Evolutionary conservation across 1,139 yeast genomes (phyloP), one percentile per base, ranked within the genome.

Genomic region (Taiozyma sp.): DNA sequence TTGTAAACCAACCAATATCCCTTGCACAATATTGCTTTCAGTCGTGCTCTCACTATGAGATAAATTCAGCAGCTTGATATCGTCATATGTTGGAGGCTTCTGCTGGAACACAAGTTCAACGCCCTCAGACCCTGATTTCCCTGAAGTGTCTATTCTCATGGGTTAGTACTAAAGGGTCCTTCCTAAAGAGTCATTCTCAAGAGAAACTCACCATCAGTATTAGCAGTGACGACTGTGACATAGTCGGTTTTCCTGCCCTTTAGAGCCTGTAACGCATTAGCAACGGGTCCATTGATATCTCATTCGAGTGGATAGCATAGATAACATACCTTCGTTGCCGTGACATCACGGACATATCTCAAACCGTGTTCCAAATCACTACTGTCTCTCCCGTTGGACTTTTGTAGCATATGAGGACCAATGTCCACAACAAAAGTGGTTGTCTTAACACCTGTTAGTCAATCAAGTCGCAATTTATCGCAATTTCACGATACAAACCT

Each of bases 181-280:
- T 10, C n/a, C 13, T 39, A 27, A 28, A 32, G 27, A 14, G 19
- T 30, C 52, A 42, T 32, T 39, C 42, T 24, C 40, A 12, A 29
- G 10, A 4, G 27, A 24, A 28, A 47, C 47, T 45, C 49, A 51
- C 58, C 58, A 8, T 64, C 58, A 1, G 72, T 68, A 54, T 79
- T 74, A 28, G 71, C 71, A 1, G 73, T 68, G 2, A 80, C 67
- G 4, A 82, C 64, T 0, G 82, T 78, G 2, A 82, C 72, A 43
- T 70, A 69, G 58, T 84, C 90, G 4, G 83, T 76, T 60, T 82
- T 83, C 45, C 88, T 71, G 7, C 74, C 84, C 49, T 74, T 70
- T 44, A 51, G 48, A 23, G 44, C 48, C 42, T 40, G 10, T 24
- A 16, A 9, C 14, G 6, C 16, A 19, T 40, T 40, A 40, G 43